A percentile compares a stretch with the other conserved stretches of the same genome.
These are phyloP conservation scores for Rhizopogon rudus DNA, from an alignment of 768 basidiomycete species.

Conservation along the genomic window DNA sequence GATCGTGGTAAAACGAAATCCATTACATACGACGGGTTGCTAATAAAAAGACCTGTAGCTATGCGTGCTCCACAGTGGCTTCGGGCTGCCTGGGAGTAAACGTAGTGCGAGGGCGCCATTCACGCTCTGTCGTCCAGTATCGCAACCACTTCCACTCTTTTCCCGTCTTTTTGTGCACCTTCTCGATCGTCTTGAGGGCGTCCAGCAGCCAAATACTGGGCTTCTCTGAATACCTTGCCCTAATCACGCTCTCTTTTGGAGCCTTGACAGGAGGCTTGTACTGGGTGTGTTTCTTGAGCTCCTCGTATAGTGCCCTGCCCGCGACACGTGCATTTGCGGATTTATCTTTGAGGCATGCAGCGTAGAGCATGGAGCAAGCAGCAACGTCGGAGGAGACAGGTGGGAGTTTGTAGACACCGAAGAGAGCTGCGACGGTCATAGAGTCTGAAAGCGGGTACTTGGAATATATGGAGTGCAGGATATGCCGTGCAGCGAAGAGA, in stretches of 20 bases:
- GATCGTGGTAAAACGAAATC: background rate
- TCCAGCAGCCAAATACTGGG: constrained; percentile 34
- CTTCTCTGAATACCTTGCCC: constrained; percentile 24
- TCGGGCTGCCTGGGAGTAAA: background rate
- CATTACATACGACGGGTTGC: background rate
- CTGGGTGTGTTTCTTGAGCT: constrained; percentile 30
- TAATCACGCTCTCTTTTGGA: constrained; percentile 14
- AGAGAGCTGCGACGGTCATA: constrained; percentile 49
- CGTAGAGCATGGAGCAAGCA: constrained; percentile 50
- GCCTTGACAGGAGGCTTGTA: constrained; percentile 12
- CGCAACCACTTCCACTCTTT: constrained; percentile 20
- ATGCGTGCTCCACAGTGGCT: constrained; percentile 1
- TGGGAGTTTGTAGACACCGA: constrained; percentile 48
- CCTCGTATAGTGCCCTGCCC: constrained; percentile 37
- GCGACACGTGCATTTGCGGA: constrained; percentile 35
- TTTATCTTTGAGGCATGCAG: constrained; percentile 47
- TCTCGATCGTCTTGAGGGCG: constrained; percentile 32
- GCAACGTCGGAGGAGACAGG: constrained; percentile 51
- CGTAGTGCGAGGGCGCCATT: background rate
- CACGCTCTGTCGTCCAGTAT: constrained; percentile 13
- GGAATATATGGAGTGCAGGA: constrained; percentile 52
- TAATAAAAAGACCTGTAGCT: background rate
- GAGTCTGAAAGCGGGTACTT: constrained; percentile 42
- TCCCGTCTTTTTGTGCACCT: constrained; percentile 24
- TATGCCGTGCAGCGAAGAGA: constrained; percentile 45